Conservation (phyloP, 2,329 filamentous ascomycete species). For the Aspergillus amoenus region DNA sequence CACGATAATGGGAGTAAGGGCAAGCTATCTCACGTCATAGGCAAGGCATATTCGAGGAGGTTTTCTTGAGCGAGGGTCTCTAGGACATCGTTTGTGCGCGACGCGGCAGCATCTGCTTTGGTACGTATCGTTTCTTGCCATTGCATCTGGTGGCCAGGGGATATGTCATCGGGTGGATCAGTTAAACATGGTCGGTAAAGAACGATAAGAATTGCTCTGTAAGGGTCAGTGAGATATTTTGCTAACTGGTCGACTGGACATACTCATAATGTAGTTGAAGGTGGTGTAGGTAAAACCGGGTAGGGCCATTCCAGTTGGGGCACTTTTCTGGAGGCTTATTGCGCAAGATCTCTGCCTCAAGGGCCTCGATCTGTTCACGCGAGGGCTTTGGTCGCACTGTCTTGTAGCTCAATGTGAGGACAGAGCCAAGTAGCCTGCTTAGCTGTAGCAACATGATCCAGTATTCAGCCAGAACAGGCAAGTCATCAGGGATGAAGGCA, state of each 20-base stretch:
- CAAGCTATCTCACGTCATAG: constrained; percentile 26
- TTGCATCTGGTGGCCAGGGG: constrained; percentile 4
- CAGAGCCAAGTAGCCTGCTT: constrained; percentile 25
- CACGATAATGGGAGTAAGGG: not conserved
- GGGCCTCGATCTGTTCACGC: constrained; percentile 19
- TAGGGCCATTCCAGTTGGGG: constrained; percentile 7
- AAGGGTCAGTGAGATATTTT: not conserved
- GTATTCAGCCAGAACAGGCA: constrained; percentile 21
- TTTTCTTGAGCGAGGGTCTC: constrained; percentile 27
- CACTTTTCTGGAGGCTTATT: constrained; percentile 19
- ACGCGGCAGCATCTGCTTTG: constrained; percentile 26
- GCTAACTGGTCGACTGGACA: not conserved
- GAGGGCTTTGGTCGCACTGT: constrained; percentile 17
- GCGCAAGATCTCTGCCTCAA: constrained; percentile 22
- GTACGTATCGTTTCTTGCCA: constrained; percentile 24
- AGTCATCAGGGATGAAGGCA: constrained; percentile 21
- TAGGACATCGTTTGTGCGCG: constrained; percentile 27
- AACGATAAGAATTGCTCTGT: constrained; percentile 26
- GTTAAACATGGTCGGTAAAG: constrained; percentile 31
- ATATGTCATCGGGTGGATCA: constrained; percentile 20
- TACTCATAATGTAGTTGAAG: constrained; percentile 32
- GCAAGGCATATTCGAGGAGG: constrained; percentile 22
- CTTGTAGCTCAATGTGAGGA: constrained; percentile 27
- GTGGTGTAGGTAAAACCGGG: constrained; percentile 25
- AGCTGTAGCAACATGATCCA: constrained; percentile 30